These are phyloP conservation scores for Skeletonema tropicum DNA, from an alignment of 108 stramenopile genomes.

Conservation along the genomic window DNA sequence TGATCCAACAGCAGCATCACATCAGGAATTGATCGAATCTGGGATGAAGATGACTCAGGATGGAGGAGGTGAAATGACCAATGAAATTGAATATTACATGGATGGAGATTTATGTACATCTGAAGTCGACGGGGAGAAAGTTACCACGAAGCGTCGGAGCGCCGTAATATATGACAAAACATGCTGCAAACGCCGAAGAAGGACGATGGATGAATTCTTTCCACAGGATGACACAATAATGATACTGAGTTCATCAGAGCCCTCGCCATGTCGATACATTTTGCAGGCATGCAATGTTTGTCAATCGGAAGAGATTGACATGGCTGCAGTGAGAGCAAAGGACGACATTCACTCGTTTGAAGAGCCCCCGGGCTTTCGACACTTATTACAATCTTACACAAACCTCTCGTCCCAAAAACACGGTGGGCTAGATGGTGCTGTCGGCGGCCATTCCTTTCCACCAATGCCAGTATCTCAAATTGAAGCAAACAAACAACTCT, in stretches of 20 bases:
- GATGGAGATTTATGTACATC: conserved; percentile 23
- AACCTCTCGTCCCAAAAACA: neutral
- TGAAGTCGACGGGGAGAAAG: neutral
- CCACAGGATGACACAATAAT: conserved; percentile 19
- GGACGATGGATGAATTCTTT: conserved; percentile 40
- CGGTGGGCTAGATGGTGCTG: neutral
- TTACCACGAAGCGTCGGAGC: conserved; percentile 31
- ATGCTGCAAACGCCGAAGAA: conserved; percentile 35
- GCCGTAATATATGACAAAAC: conserved; percentile 39
- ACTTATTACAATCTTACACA: conserved; percentile 36
- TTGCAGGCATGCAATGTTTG: conserved; percentile 33
- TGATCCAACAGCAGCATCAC: neutral
- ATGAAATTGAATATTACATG: conserved; percentile 40
- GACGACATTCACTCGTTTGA: conserved; percentile 13
- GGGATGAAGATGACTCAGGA: conserved; percentile 16
- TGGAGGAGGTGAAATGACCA: conserved; percentile 16
- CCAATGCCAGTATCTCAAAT: conserved; percentile 67
- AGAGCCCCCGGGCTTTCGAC: conserved; percentile 24
- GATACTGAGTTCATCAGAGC: conserved; percentile 33
- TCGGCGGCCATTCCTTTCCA: conserved; percentile 37
- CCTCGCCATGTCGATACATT: conserved; percentile 31
- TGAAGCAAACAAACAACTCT: conserved; percentile 56
- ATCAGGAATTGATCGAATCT: conserved; percentile 13
- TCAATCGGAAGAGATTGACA: conserved; percentile 1
- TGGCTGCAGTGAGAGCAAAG: neutral